Conservation (phyloP, 345 rosid species). For the Laguncularia racemosa region DNA sequence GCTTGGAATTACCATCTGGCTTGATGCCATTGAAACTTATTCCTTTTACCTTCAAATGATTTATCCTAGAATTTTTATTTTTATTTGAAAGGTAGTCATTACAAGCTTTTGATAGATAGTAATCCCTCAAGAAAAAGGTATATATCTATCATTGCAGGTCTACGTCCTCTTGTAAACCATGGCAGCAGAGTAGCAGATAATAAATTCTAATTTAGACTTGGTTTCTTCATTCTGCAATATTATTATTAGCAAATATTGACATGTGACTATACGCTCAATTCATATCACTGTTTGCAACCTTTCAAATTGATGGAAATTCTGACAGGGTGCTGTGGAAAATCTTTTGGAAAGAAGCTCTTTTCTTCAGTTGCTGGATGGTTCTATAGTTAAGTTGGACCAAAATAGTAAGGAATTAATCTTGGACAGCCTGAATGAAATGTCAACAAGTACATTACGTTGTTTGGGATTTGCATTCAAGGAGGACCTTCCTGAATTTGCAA, state of each 20-base stretch:
- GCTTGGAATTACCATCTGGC: no score
- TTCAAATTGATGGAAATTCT: constrained; percentile 1
- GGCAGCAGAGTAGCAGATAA: no score
- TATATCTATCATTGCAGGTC: no score
- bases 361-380: constrained; percentile 72
- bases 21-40: no score
- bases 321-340: constrained; percentile 96
- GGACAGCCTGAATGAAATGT: constrained; percentile 63
- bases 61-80: no score
- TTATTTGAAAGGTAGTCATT: no score
- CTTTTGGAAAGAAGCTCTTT: constrained; percentile 76
- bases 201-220: no score
- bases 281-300: not conserved
- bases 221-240: not conserved
- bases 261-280: not conserved
- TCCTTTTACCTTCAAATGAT: no score
- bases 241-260: not conserved
- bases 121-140: no score
- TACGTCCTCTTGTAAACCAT: no score
- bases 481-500: constrained; percentile 43
- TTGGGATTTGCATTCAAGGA: constrained; percentile 78
- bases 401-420: constrained; percentile 47
- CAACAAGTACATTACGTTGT: constrained; percentile 73
- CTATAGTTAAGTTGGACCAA: constrained; percentile 51
- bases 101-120: no score